phyloP scores from a whole-genome alignment of 208 protist species.

The Trypanosoma melophagium region DNA sequence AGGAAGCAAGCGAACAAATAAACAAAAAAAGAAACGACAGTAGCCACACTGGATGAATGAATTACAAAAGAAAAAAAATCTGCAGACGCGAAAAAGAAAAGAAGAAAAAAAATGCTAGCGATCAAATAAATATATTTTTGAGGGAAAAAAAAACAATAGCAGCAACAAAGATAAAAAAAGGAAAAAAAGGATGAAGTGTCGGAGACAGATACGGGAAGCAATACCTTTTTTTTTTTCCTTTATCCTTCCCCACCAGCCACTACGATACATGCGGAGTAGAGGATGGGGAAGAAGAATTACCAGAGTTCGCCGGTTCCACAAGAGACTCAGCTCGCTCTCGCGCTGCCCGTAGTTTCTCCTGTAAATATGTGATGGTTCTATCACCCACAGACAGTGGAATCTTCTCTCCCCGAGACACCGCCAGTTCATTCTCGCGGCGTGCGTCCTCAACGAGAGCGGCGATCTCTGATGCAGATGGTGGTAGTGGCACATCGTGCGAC shows the following conservation, averaged over 20 bases:
- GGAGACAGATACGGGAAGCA: conserved; percentile 13
- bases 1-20: no score
- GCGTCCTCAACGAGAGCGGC: conserved; percentile 44
- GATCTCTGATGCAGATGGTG: conserved; percentile 38
- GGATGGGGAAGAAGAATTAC: conserved; percentile 7
- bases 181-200: conserved; percentile 13
- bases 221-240: not conserved
- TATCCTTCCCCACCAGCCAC: no score
- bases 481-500: conserved; percentile 27
- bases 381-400: not conserved
- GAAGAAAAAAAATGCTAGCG: not conserved
- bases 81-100: not conserved
- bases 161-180: conserved; percentile 14
- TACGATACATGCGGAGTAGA: conserved; percentile 25
- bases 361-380: conserved; percentile 11
- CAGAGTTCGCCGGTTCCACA: not conserved
- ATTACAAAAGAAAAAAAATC: no score
- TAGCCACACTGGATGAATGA: no score
- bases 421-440: conserved; percentile 37
- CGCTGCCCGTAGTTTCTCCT: conserved; percentile 19
- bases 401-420: conserved; percentile 13
- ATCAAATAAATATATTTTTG: not conserved
- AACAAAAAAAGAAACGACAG: no score
- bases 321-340: conserved; percentile 20
- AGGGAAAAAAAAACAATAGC: conserved; percentile 17